A percentile compares a stretch with the other conserved stretches of the same genome.
phyloP scores from a whole-genome alignment of 140 eudicot genomes.

The Bidens hawaiensis region DNA sequence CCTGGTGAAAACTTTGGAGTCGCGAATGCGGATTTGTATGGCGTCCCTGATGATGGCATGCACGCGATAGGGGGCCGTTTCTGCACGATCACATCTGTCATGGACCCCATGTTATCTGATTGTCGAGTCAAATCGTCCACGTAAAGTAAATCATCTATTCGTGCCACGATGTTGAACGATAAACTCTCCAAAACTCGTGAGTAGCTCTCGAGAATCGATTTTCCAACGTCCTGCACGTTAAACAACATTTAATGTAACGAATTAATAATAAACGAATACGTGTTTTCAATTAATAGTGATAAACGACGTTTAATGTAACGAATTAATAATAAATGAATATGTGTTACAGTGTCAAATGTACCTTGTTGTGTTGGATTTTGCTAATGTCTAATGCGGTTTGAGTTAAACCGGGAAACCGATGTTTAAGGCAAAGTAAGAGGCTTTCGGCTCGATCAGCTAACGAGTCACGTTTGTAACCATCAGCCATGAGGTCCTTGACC shows the following conservation, averaged over 20 bases:
- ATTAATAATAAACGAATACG: background rate
- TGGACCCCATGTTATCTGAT: slow-evolving; percentile 47
- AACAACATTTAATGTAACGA: background rate
- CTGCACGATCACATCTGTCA: slow-evolving; percentile 36
- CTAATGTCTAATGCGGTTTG: slow-evolving; percentile 82
- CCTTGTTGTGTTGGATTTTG: slow-evolving; percentile 98
- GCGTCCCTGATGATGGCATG: slow-evolving; percentile 69
- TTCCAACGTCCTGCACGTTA: slow-evolving; percentile 73
- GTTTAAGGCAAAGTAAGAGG: slow-evolving; percentile 64
- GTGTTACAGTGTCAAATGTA: background rate
- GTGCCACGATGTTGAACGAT: slow-evolving; percentile 75
- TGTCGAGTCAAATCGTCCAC: slow-evolving; percentile 74
- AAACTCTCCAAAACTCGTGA: slow-evolving; percentile 87
- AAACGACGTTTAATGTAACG: background rate
- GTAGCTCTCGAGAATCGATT: slow-evolving; percentile 86
- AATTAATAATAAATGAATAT: background rate
- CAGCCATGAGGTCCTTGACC: slow-evolving; percentile 76
- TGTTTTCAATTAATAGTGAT: background rate
- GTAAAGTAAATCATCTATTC: slow-evolving; percentile 83
- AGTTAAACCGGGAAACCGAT: slow-evolving; percentile 82
- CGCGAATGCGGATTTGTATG: slow-evolving; percentile 60
- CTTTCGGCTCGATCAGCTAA: slow-evolving; percentile 90
- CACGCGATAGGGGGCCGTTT: slow-evolving; percentile 32
- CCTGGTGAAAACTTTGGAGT: slow-evolving; percentile 72
- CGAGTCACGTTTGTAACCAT: slow-evolving; percentile 66